Conservation (phyloP, 345 rosid genomes). For the Rhodomyrtus tomentosa region DNA sequence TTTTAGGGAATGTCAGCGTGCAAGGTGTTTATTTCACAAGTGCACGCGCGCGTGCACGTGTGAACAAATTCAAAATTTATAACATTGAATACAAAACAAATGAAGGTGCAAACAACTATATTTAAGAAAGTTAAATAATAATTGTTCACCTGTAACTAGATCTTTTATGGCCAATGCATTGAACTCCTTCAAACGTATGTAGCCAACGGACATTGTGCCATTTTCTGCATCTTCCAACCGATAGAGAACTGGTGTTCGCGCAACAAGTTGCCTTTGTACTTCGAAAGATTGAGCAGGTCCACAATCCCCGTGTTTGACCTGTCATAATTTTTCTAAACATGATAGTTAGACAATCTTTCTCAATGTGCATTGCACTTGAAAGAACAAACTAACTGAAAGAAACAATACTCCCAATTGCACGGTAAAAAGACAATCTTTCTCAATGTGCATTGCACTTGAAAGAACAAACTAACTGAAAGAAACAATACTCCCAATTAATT, state of each 20-base stretch:
- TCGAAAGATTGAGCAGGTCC: conserved; percentile 58
- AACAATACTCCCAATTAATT: neutral
- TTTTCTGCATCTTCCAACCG: conserved; percentile 69
- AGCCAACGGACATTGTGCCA: conserved; percentile 55
- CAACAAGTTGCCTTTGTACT: conserved; percentile 78
- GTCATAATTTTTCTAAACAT: conserved; percentile 2
- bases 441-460: neutral
- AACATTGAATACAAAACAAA: neutral
- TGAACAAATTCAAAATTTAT: neutral
- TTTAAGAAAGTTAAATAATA: neutral
- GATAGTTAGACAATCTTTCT: neutral
- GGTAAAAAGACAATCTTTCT: neutral
- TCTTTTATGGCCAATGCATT: conserved; percentile 93
- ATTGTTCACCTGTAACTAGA: conserved; percentile 59
- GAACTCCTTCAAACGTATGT: conserved; percentile 82
- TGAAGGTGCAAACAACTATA: neutral
- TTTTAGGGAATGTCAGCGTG: neutral
- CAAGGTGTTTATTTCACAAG: neutral
- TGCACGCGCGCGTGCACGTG: neutral
- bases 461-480: neutral
- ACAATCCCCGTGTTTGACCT: conserved; percentile 91
- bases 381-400: neutral
- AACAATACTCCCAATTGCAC: neutral
- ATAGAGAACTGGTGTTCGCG: conserved; percentile 76
- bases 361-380: neutral